Conservation (phyloP, 805 yeast genomes). For the Sugiyamaella smithiae region DNA sequence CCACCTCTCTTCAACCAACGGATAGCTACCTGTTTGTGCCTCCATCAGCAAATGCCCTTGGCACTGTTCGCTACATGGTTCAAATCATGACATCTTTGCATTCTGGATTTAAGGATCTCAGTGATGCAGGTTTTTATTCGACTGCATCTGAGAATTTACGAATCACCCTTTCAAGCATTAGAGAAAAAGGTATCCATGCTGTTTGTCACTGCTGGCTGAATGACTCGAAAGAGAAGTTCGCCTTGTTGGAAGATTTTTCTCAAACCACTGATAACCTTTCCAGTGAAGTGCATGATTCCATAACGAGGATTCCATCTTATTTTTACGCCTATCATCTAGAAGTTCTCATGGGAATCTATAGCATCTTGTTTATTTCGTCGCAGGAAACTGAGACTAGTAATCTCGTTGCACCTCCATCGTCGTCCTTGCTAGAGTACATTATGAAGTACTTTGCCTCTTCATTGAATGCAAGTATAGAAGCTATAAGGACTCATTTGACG, state of each 20-base stretch:
- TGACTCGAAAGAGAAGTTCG: constrained; percentile 41
- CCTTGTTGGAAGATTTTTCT: constrained; percentile 42
- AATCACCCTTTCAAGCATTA: constrained; percentile 36
- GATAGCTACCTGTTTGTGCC: constrained; percentile 56
- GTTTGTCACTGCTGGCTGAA: constrained; percentile 51
- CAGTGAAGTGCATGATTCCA: constrained; percentile 26
- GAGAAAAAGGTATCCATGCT: constrained; percentile 46
- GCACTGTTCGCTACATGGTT: constrained; percentile 53
- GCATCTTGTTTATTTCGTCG: constrained; percentile 17
- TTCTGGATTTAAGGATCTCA: constrained; percentile 42
- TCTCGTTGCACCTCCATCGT: constrained; percentile 36
- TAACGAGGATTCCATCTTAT: constrained; percentile 40
- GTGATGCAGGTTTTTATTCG: constrained; percentile 43
- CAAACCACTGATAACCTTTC: constrained; percentile 22
- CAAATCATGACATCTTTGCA: constrained; percentile 45
- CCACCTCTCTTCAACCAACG: neutral
- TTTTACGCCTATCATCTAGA: constrained; percentile 39
- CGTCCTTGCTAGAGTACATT: constrained; percentile 31
- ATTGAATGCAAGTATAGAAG: constrained; percentile 34
- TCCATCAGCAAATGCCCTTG: constrained; percentile 59
- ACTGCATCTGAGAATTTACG: constrained; percentile 39
- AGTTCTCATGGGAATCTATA: constrained; percentile 34
- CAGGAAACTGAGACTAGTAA: constrained; percentile 13
- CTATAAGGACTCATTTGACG: constrained; percentile 31
- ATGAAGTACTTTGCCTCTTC: constrained; percentile 38